Evolutionary conservation across 2,329 filamentous ascomycete species (phyloP).

Genomic region (Hyphodiscus sp.): DNA sequence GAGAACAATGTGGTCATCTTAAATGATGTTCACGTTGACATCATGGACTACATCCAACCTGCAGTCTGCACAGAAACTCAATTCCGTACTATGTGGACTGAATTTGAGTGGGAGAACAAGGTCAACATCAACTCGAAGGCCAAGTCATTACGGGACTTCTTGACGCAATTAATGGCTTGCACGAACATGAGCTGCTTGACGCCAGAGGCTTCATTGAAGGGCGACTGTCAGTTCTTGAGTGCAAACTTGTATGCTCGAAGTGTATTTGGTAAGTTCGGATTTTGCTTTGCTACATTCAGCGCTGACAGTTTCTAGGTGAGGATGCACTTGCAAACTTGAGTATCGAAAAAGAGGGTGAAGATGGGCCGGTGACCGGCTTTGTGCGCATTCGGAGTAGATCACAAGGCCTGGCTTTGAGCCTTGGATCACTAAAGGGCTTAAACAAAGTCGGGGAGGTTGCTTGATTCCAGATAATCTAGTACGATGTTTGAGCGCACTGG

Average conservation of each 20-base stretch:
- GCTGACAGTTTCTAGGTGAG: conserved; percentile 61
- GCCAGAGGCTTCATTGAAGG: conserved; percentile 91
- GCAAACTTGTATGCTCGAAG: conserved; percentile 95
- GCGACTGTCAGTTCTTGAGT: conserved; percentile 95
- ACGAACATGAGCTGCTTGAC: conserved; percentile 99
- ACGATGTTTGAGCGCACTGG: background rate
- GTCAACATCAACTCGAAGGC: conserved; percentile 99
- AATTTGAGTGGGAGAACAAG: conserved; percentile 99
- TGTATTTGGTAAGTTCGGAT: conserved; percentile 78
- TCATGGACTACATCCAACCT: conserved; percentile 99
- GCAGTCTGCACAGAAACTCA: conserved; percentile 95
- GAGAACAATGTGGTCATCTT: conserved; percentile 96
- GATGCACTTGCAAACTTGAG: conserved; percentile 95
- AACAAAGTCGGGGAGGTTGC: conserved; percentile 60
- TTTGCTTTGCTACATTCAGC: background rate
- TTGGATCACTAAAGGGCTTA: conserved; percentile 90
- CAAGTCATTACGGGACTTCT: conserved; percentile 83
- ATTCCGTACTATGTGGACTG: conserved; percentile 99
- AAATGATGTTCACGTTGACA: conserved; percentile 96
- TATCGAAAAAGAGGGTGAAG: conserved; percentile 94
- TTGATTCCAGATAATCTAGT: conserved; percentile 14
- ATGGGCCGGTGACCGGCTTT: conserved; percentile 93
- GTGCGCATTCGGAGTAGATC: conserved; percentile 96
- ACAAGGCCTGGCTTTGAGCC: conserved; percentile 86
- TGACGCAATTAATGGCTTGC: conserved; percentile 90